Percentiles rank a stretch among this genome's conserved stretches.
Conservation (phyloP, 306 rosid species). For the Neltuma alba region DNA sequence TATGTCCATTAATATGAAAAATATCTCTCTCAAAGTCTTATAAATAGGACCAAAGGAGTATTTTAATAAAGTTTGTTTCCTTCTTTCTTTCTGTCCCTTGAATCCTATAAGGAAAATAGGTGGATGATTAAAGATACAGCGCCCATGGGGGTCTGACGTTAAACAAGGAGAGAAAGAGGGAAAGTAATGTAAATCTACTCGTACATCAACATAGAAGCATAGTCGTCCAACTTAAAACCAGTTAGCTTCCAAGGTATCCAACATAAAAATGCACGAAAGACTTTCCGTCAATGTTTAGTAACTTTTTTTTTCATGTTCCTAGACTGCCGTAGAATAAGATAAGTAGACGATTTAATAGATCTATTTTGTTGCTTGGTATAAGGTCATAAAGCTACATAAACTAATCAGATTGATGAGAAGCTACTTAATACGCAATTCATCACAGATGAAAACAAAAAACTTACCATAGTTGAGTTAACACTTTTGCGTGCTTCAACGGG, state of each 20-base stretch:
- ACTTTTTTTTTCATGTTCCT: no score
- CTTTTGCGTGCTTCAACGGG: conserved; percentile 82
- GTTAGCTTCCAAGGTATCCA: conserved; percentile 13
- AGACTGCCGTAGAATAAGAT: not conserved
- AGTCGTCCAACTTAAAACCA: not conserved
- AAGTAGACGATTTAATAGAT: not conserved
- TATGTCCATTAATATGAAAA: no score
- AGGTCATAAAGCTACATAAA: not conserved
- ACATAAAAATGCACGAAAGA: not conserved
- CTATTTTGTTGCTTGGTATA: not conserved
- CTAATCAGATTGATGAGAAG: conserved; percentile 24
- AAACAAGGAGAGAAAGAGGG: no score
- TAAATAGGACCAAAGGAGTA: no score
- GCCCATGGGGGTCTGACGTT: no score
- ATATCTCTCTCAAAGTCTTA: no score
- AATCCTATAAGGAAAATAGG: no score
- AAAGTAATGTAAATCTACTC: conserved; percentile 14
- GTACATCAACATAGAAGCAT: not conserved
- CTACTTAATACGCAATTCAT: conserved; percentile 22
- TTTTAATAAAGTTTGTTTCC: no score
- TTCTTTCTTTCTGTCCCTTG: no score
- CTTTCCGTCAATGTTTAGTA: no score
- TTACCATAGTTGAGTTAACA: conserved; percentile 83
- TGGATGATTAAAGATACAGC: no score
- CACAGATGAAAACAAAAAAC: conserved; percentile 31